Percentiles rank a stretch among this genome's conserved stretches.
These are phyloP conservation scores for Penicillium sp. DNA, from an alignment of 2,329 filamentous ascomycete species.

Conservation along the genomic window DNA sequence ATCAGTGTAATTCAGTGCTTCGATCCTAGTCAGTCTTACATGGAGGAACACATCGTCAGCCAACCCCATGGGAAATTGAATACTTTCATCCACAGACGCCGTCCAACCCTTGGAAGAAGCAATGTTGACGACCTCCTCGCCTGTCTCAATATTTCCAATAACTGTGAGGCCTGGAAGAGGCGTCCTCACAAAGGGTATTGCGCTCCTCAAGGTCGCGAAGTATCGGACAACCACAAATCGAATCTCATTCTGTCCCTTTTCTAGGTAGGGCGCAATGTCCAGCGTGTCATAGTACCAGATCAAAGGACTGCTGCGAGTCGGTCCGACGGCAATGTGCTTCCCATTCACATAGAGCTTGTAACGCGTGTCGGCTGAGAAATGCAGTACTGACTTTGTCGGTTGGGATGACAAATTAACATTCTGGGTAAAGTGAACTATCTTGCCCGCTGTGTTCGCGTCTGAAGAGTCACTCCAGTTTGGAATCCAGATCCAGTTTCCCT, in stretches of 20 bases:
- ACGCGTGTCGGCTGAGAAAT: constrained; percentile 36
- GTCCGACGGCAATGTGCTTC: constrained; percentile 30
- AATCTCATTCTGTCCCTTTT: constrained; percentile 18
- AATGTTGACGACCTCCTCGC: constrained; percentile 9
- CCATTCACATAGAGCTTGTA: constrained; percentile 40
- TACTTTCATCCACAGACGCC: constrained; percentile 16
- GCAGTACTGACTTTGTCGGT: constrained; percentile 18
- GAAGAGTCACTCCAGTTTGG: neutral
- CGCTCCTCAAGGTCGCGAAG: constrained; percentile 22
- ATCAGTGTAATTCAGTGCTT: neutral
- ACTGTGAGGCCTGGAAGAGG: constrained; percentile 24
- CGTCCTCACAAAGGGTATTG: constrained; percentile 26
- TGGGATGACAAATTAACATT: constrained; percentile 14
- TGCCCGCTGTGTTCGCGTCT: neutral
- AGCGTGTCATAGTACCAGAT: constrained; percentile 30
- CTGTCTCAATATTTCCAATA: constrained; percentile 16
- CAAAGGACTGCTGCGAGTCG: constrained; percentile 28
- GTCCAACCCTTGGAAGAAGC: constrained; percentile 11
- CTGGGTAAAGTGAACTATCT: neutral
- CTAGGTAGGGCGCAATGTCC: constrained; percentile 22
- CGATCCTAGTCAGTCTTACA: constrained; percentile 17
- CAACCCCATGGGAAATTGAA: constrained; percentile 21
- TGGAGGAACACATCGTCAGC: constrained; percentile 38
- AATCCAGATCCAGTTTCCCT: neutral
- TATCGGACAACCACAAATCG: constrained; percentile 22